These are phyloP conservation scores for Xylariaceae sp. DNA, from an alignment of 2,329 filamentous ascomycete species.

Conservation along the genomic window DNA sequence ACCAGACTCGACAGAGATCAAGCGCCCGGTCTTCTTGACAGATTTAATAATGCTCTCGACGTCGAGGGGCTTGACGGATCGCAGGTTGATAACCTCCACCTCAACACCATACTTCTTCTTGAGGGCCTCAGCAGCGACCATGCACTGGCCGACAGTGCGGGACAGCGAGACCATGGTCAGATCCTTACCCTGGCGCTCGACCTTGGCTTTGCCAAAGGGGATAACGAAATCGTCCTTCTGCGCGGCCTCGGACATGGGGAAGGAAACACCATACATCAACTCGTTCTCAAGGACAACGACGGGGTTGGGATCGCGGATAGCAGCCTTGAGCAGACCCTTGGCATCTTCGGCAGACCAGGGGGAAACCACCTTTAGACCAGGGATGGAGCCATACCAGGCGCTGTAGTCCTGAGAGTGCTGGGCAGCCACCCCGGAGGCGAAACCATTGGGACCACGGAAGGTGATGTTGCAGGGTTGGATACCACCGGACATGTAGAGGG, in stretches of 20 bases:
- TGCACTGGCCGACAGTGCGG: constrained; percentile 90
- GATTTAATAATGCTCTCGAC: constrained; percentile 95
- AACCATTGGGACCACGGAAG: constrained; percentile 98
- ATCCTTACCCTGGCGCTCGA: constrained; percentile 95
- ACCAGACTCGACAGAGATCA: constrained; percentile 91
- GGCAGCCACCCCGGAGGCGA: constrained; percentile 91
- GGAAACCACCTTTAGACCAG: constrained; percentile 93
- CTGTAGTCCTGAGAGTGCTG: constrained; percentile 99
- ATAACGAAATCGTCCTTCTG: constrained; percentile 97
- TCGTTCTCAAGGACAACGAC: constrained; percentile 92
- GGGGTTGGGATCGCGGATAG: constrained; percentile 97
- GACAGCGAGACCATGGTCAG: constrained; percentile 94
- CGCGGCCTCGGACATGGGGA: constrained; percentile 96
- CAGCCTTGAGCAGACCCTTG: constrained; percentile 96
- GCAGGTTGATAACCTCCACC: constrained; percentile 96
- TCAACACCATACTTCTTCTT: constrained; percentile 98
- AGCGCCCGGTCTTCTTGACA: constrained; percentile 96
- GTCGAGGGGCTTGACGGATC: constrained; percentile 95
- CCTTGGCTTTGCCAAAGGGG: constrained; percentile 98
- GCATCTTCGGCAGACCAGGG: constrained; percentile 98
- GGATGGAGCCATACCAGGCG: constrained; percentile 98
- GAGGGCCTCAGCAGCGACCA: constrained; percentile 85
- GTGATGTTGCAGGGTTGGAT: constrained; percentile 99
- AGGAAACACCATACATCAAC: constrained; percentile 88
- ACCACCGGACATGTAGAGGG: constrained; percentile 99